A percentile compares a stretch with the other conserved stretches of the same genome.
Conservation (phyloP, 257 asterid genomes). For the Solanum gandarillasii region DNA sequence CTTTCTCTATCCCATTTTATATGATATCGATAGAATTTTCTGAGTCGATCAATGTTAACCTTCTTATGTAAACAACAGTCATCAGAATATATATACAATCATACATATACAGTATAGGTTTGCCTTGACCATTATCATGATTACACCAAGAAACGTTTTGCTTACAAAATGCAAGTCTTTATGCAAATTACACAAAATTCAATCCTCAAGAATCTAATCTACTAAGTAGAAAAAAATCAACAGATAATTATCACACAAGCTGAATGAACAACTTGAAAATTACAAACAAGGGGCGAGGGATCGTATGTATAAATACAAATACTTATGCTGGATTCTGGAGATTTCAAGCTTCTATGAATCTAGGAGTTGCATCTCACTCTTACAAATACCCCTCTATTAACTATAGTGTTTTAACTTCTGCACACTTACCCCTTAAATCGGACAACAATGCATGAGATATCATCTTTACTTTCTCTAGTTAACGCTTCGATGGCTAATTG, state of each 20-base stretch:
- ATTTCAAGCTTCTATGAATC: constrained; percentile 5
- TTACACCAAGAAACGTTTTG: background rate
- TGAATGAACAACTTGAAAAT: constrained; percentile 7
- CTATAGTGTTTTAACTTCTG: constrained; percentile 11
- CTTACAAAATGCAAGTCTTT: background rate
- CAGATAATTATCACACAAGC: constrained; percentile 23
- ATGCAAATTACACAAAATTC: constrained; percentile 3
- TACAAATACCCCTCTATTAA: constrained; percentile 10
- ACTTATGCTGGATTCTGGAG: constrained; percentile 3
- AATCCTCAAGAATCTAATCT: constrained; percentile 35
- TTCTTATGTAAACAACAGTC: background rate
- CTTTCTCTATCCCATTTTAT: background rate
- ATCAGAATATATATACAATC: background rate
- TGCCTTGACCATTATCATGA: background rate
- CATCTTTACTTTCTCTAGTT: constrained; percentile 81
- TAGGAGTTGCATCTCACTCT: constrained; percentile 5
- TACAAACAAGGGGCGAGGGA: constrained; percentile 1
- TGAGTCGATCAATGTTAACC: background rate
- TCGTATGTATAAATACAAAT: background rate
- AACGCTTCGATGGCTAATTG: constrained; percentile 63
- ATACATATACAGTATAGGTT: background rate
- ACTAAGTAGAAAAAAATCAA: constrained; percentile 23
- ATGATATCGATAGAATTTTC: background rate
- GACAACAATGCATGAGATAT: constrained; percentile 81
- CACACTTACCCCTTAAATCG: constrained; percentile 42